phyloP scores from a whole-genome alignment of 2,329 filamentous ascomycete species.

The Tolypocladium album region DNA sequence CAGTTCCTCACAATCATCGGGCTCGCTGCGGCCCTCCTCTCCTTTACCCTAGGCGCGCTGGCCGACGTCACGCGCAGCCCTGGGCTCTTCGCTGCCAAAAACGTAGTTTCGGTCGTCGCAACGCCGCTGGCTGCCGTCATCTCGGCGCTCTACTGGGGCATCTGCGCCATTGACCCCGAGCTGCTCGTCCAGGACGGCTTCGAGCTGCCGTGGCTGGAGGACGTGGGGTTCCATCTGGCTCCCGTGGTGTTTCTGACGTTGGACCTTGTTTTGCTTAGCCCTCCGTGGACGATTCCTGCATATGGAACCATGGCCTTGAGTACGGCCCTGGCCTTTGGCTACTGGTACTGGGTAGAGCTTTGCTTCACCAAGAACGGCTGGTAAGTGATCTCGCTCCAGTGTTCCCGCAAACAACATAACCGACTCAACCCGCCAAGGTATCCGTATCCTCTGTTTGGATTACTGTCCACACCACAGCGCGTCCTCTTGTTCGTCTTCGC shows the following conservation, averaged over 20 bases:
- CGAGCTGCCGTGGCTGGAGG: slow-evolving; percentile 42
- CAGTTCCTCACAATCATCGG: slow-evolving; percentile 69
- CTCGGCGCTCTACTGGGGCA: slow-evolving; percentile 61
- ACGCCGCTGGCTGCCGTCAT: slow-evolving; percentile 64
- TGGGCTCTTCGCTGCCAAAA: slow-evolving; percentile 55
- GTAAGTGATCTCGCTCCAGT: slow-evolving; percentile 25
- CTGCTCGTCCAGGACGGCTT: slow-evolving; percentile 45
- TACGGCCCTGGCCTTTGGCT: slow-evolving; percentile 48
- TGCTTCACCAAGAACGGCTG: slow-evolving; percentile 58
- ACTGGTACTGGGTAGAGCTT: slow-evolving; percentile 70
- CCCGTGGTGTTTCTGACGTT: slow-evolving; percentile 53
- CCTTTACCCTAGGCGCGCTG: slow-evolving; percentile 50
- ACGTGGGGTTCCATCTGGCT: slow-evolving; percentile 55
- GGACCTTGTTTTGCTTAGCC: slow-evolving; percentile 59
- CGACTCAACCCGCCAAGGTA: slow-evolving; percentile 41
- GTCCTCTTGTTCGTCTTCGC: slow-evolving; percentile 58
- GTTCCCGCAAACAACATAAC: neutral
- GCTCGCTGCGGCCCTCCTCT: slow-evolving; percentile 47
- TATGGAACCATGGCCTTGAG: slow-evolving; percentile 49
- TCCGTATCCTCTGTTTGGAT: slow-evolving; percentile 74
- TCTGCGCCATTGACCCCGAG: slow-evolving; percentile 43
- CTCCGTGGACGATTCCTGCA: slow-evolving; percentile 57
- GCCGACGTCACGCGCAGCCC: slow-evolving; percentile 52
- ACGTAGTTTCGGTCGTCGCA: slow-evolving; percentile 52
- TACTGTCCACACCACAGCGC: slow-evolving; percentile 56